Evolutionary conservation across 495 filamentous ascomycete genomes (phyloP), one percentile per base, ranked within the genome.

Genomic region (Aspergillus homomorphus): DNA sequence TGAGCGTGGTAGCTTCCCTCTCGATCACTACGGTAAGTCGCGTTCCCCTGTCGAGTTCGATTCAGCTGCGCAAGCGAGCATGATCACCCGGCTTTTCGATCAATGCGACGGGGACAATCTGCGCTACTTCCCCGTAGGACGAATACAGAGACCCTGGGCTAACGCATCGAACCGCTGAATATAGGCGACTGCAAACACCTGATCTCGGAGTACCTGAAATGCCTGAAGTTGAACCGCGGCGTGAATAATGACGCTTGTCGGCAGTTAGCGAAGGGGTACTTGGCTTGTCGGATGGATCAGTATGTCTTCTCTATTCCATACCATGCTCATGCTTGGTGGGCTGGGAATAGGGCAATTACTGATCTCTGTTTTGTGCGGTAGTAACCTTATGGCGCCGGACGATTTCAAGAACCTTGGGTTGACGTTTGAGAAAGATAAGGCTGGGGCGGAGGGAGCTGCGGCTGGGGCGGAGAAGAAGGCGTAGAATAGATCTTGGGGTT

Each of bases 341-440:
- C 23, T 54, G 21, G 21, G 26, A n/a, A 54, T 12, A 60, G 62
- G 49, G 66, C 9, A 28, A 4, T 9, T 28, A 9, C 49, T 38
- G 22, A 53, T 45, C 45, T 20, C 14, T 15, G 41, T 2, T 28
- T 15, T 28, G 18, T 26, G 10, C 18, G 23, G 21, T 63, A 96
- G 92, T 66, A 96, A 96, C 68, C 79, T 98, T 30, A 98, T 98
- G 94, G 91, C 91, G 19, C 89, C 84, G 53, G 94, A 98, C 66
- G 86, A 93, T 54, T 90, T 97, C 66, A 88, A 88, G 73, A 98
- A 98, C 62, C 77, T 98, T 22, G 94, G 94, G 1, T 92, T 95
- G 58, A 74, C 76, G 14, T 89, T 90, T 26, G 73, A 81, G 45
- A 69, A 79, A 9, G 65, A 70, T 12, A 59, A 65, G 54, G 21